These are phyloP conservation scores for Camellia lanceoleosa DNA, from an alignment of 148 eudicot genomes.

Conservation along the genomic window DNA sequence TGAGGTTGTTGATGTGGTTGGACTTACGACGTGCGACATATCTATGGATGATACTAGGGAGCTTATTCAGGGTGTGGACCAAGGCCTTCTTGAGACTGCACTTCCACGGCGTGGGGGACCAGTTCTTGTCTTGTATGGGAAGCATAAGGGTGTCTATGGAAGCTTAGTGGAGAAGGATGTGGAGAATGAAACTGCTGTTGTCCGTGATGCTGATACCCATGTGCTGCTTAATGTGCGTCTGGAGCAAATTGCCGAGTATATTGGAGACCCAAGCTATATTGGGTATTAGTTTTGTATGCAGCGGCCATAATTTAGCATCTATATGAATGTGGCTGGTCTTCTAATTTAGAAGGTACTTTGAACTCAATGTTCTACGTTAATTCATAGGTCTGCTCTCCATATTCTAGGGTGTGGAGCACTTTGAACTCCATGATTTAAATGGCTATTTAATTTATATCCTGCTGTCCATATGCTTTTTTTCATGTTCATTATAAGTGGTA, in stretches of 20 bases:
- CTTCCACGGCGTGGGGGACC: conserved; percentile 80
- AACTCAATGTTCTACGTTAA: neutral
- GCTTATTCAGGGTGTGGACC: conserved; percentile 78
- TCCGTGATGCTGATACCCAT: conserved; percentile 74
- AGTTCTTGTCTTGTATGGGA: conserved; percentile 69
- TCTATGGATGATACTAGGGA: conserved; percentile 77
- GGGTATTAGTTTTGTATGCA: conserved; percentile 53
- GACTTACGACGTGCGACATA: conserved; percentile 74
- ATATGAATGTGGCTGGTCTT: neutral
- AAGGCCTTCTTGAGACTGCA: conserved; percentile 74
- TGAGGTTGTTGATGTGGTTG: conserved; percentile 79
- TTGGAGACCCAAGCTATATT: conserved; percentile 73
- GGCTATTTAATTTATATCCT: neutral
- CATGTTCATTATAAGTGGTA: neutral
- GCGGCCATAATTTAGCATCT: neutral
- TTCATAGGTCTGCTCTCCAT: neutral
- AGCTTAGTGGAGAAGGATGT: conserved; percentile 64
- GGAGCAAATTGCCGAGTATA: conserved; percentile 82
- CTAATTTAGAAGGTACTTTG: conserved; percentile 8
- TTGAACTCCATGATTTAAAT: neutral
- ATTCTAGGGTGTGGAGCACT: neutral
- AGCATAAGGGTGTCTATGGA: conserved; percentile 80
- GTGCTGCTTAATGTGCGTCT: conserved; percentile 66
- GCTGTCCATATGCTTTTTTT: neutral
- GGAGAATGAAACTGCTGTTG: conserved; percentile 64